Base-by-base conservation (phyloP, 164 flowering plant genomes). In the Berberis vulgaris region DNA sequence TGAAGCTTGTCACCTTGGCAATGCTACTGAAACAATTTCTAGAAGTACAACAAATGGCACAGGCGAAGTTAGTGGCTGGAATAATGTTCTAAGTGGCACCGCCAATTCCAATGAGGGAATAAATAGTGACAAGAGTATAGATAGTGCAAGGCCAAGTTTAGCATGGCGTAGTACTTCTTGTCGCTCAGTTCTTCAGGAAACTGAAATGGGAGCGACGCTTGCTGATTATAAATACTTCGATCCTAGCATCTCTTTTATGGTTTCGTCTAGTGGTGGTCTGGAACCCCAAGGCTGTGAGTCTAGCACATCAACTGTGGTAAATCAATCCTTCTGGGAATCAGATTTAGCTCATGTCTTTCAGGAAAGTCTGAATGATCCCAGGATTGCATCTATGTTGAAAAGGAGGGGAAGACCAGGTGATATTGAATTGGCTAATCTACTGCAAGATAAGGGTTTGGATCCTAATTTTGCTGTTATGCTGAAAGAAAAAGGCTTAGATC, bases 401-500 rank as follows among this genome's bases (percentile, higher is more conserved):
- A 83, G 76, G 74, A 84, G 76, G 72, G 82, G 81, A 40, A 78
- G 81, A 65, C 84, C 80, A 57, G 94, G 94, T 60, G 97, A 95
- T 69, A 72, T 49, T 56, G 97, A 88, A 67, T 71, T 95, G 71
- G 79, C 84, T 61, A 82, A 64, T 75, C 75, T 95, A 58, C 77
- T 91, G 68, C 94, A 95, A 63, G 87, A 95, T 75, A 95, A 91
- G 75, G 99, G 99, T 9, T 75, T 95, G 66, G 97, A 95, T 80
- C 97, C 97, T 57, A 95, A 95, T 78, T 95, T 95, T 86, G 97
- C 96, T 40, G 81, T 95, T 81, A 95, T 95, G 99, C 70, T 95
- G 77, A 86, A 89, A 80, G 99, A 95, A 65, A 91, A 86, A 75
- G 85, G 81, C 62, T 75, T 91, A 73, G 99, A 95, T 77, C 99